These are phyloP conservation scores for Gossypium longicalyx DNA, from an alignment of 345 rosid species.

Conservation along the genomic window DNA sequence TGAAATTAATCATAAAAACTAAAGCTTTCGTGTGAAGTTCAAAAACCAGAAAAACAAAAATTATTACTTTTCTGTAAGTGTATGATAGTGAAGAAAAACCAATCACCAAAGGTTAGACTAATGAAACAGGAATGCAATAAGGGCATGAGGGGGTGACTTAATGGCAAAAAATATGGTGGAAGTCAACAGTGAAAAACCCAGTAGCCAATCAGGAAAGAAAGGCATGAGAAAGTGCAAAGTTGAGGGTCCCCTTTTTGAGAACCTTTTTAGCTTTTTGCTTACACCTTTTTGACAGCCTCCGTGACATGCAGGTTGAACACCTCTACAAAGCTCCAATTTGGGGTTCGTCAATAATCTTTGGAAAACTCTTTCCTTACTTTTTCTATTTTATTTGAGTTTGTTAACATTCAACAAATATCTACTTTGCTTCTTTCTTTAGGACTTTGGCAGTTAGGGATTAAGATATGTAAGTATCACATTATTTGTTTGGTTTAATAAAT, in stretches of 20 bases:
- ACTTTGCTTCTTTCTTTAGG: no score
- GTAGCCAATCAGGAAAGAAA: neutral
- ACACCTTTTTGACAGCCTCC: neutral
- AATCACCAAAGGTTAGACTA: neutral
- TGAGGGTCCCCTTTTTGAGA: neutral
- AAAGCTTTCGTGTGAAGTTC: neutral
- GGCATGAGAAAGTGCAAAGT: neutral
- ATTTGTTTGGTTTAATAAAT: no score
- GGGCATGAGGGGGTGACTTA: neutral
- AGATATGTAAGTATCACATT: no score
- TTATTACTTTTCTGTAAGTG: neutral
- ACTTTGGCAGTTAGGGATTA: no score
- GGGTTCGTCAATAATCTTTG: neutral
- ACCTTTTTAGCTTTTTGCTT: neutral
- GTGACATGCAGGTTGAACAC: neutral
- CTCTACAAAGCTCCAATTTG: slow-evolving; percentile 1
- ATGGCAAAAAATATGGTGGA: no score
- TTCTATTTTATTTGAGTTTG: neutral
- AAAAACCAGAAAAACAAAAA: neutral
- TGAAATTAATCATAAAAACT: neutral
- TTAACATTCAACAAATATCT: neutral
- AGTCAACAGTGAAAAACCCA: neutral
- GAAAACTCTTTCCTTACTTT: neutral
- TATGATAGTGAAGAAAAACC: neutral
- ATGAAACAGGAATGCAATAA: neutral